These are phyloP conservation scores for Nakaseomyces bracarensis DNA, from an alignment of 1,139 yeast species.

Conservation along the genomic window DNA sequence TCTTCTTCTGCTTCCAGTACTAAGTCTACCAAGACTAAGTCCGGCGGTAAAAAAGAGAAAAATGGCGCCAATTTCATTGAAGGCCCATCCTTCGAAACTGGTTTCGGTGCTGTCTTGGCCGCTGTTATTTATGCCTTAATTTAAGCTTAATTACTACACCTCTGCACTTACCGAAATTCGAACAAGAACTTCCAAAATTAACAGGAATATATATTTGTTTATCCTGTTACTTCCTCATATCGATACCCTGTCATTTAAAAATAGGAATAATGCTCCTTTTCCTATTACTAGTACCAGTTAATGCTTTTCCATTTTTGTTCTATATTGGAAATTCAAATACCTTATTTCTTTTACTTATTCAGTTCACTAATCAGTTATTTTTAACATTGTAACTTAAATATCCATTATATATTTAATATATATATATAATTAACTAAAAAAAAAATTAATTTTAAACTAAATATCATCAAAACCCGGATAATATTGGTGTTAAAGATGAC, in stretches of 20 bases:
- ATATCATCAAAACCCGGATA: too few species aligned
- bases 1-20: slow-evolving; percentile 12
- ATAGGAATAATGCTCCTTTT: slow-evolving; percentile 1
- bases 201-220: neutral
- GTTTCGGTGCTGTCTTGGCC: slow-evolving; percentile 14
- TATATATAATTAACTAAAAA: too few species aligned
- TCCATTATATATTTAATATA: too few species aligned
- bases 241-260: neutral
- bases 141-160: too few species aligned
- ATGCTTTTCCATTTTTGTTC: too few species aligned
- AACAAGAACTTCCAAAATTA: neutral
- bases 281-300: neutral
- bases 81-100: slow-evolving; percentile 11
- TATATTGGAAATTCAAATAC: too few species aligned
- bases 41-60: neutral
- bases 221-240: neutral
- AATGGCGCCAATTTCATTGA: slow-evolving; percentile 11
- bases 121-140: slow-evolving; percentile 15
- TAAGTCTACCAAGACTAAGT: slow-evolving; percentile 6
- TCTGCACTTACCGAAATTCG: too few species aligned
- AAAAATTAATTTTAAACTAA: too few species aligned
- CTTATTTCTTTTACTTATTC: too few species aligned
- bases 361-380: too few species aligned
- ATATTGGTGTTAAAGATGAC: too few species aligned
- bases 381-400: too few species aligned